Evolutionary conservation across 2,329 filamentous ascomycete genomes (phyloP).

Genomic region (Aspergillus clavatus): DNA sequence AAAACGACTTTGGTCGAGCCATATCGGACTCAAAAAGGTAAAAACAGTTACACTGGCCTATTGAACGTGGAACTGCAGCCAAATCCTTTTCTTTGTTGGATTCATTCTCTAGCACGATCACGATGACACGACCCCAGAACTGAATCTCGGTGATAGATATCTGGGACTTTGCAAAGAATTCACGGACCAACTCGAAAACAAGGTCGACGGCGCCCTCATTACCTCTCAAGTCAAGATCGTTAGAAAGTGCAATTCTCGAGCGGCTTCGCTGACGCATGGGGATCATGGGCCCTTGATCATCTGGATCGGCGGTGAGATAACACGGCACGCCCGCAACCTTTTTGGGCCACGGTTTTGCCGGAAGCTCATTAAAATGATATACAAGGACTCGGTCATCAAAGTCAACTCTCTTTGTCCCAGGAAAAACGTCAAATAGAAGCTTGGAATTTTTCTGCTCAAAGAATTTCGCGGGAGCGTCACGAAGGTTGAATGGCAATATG

Average conservation of each 20-base stretch:
- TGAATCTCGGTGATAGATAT: conserved; percentile 15
- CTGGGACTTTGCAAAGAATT: conserved; percentile 5
- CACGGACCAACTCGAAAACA: conserved; percentile 8
- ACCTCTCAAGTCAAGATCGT: conserved; percentile 5
- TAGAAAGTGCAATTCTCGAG: not conserved
- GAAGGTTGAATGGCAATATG: not conserved
- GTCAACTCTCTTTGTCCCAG: not conserved
- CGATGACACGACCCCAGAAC: conserved; percentile 10
- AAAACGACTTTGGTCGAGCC: not conserved
- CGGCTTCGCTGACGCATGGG: conserved; percentile 4
- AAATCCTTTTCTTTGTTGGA: conserved; percentile 1
- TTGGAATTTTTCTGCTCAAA: not conserved
- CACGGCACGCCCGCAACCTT: conserved; percentile 7
- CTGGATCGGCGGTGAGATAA: conserved; percentile 8
- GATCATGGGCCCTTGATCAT: conserved; percentile 5
- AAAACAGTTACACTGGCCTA: conserved; percentile 9
- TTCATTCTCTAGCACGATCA: conserved; percentile 12
- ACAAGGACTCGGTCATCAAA: conserved; percentile 5
- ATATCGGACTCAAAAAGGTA: conserved; percentile 12
- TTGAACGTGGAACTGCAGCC: conserved; percentile 4
- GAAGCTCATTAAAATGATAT: conserved; percentile 2
- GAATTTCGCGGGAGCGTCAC: not conserved
- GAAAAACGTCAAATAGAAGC: not conserved
- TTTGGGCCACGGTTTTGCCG: conserved; percentile 6
- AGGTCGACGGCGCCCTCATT: conserved; percentile 1